Conservation (phyloP, 2,329 filamentous ascomycete genomes). For the Aspergillus aculeatinus region DNA sequence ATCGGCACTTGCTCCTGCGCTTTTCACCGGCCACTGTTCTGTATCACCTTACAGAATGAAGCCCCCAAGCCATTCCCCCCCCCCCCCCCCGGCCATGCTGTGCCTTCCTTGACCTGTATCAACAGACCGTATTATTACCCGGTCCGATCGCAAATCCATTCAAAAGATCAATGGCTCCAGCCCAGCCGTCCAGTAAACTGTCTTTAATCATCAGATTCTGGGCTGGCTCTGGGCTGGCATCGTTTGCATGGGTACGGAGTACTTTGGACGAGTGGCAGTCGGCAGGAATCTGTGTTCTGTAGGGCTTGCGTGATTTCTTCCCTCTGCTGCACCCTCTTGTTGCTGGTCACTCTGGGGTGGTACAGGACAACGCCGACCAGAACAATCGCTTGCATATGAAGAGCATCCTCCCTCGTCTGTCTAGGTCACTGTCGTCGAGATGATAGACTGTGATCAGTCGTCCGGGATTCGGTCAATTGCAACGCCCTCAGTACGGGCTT, state of each 20-base stretch:
- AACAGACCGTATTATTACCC: neutral
- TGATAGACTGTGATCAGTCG: neutral
- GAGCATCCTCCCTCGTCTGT: neutral
- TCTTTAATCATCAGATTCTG: too few species aligned
- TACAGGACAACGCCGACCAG: neutral
- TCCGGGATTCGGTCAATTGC: neutral
- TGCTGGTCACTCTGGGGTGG: neutral
- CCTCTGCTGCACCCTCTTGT: neutral
- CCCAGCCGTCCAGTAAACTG: neutral
- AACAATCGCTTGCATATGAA: neutral
- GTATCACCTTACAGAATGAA: neutral
- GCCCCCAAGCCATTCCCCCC: neutral
- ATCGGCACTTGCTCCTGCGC: constrained; percentile 10
- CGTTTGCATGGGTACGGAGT: neutral
- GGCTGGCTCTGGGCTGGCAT: neutral
- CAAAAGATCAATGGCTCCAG: neutral
- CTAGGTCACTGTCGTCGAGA: neutral
- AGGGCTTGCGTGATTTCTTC: neutral
- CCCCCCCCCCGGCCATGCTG: neutral
- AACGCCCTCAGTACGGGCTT: neutral
- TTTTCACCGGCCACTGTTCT: constrained; percentile 10
- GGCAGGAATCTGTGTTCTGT: too few species aligned
- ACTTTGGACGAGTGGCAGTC: too few species aligned
- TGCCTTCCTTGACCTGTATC: neutral
- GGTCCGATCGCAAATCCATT: neutral